Evolutionary conservation across 1,284 basidiomycete genomes (phyloP).

Genomic region (Somion occarium): DNA sequence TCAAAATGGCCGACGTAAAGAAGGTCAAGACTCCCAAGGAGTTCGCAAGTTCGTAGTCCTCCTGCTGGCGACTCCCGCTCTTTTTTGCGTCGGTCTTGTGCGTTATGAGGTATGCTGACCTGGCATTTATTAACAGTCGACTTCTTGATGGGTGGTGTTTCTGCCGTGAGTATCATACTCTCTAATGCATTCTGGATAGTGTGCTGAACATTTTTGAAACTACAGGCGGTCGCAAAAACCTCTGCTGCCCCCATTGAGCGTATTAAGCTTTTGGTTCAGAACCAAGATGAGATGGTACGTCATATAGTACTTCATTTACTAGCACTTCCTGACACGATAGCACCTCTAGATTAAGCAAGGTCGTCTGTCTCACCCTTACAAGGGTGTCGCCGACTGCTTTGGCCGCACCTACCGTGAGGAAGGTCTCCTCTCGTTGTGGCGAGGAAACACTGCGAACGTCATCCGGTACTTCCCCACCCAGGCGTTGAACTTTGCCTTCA

Average conservation of each 20-base stretch:
- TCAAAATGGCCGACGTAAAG: constrained; percentile 75
- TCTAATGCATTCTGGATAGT: not conserved
- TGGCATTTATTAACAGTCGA: constrained; percentile 53
- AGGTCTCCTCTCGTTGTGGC: constrained; percentile 88
- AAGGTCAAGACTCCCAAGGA: constrained; percentile 78
- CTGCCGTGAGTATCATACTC: constrained; percentile 54
- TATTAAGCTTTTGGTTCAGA: constrained; percentile 97
- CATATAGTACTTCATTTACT: constrained; percentile 10
- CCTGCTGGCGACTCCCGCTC: constrained; percentile 1
- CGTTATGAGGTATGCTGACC: constrained; percentile 28
- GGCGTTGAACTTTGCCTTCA: constrained; percentile 94
- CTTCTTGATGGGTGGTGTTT: constrained; percentile 92
- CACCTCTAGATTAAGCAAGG: constrained; percentile 86
- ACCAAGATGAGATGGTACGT: constrained; percentile 92
- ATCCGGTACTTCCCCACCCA: constrained; percentile 98
- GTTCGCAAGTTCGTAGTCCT: constrained; percentile 58
- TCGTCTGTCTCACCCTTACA: constrained; percentile 89
- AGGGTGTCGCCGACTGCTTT: constrained; percentile 90
- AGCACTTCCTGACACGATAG: constrained; percentile 5
- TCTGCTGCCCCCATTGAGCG: constrained; percentile 98
- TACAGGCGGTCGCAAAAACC: constrained; percentile 93
- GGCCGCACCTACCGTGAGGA: constrained; percentile 86
- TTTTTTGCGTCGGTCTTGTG: constrained; percentile 7
- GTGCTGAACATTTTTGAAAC: constrained; percentile 12
- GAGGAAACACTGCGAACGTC: constrained; percentile 97